These are phyloP conservation scores for Hypoxylon perforatum DNA, from an alignment of 495 filamentous ascomycete species.

Conservation along the genomic window DNA sequence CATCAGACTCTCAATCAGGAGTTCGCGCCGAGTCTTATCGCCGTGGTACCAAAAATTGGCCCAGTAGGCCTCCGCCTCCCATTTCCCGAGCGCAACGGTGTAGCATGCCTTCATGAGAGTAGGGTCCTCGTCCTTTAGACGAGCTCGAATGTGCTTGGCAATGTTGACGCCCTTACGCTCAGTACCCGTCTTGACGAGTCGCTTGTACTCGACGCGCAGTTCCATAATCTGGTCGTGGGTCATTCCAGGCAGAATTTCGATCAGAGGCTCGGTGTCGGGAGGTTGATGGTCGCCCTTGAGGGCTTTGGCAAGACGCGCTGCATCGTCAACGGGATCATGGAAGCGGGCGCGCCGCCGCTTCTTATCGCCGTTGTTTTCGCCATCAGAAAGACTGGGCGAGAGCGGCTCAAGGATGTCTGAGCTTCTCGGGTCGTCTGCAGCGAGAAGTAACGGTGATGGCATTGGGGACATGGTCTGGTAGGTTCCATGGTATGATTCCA, in stretches of 20 bases:
- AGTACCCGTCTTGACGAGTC: conserved; percentile 75
- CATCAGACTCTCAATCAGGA: conserved; percentile 93
- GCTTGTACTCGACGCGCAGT: conserved; percentile 89
- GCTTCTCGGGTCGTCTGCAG: conserved; percentile 46
- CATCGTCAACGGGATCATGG: conserved; percentile 85
- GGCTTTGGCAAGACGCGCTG: conserved; percentile 76
- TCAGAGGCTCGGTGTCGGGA: conserved; percentile 74
- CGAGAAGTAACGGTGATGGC: conserved; percentile 76
- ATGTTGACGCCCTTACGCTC: conserved; percentile 90
- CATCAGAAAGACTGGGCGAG: conserved; percentile 57
- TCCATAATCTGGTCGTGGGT: conserved; percentile 86
- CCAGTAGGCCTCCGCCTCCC: conserved; percentile 97
- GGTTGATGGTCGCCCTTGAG: conserved; percentile 74
- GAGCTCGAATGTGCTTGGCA: conserved; percentile 92
- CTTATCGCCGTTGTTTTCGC: conserved; percentile 47
- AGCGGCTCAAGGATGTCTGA: conserved; percentile 51
- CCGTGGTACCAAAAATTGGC: conserved; percentile 98
- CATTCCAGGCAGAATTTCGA: conserved; percentile 84
- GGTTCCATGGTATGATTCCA: conserved; percentile 93
- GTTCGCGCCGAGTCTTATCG: conserved; percentile 81
- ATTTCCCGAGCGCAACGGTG: conserved; percentile 87
- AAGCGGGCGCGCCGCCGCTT: conserved; percentile 68
- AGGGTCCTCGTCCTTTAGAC: conserved; percentile 71
- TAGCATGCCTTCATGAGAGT: conserved; percentile 89
- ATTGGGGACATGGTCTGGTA: conserved; percentile 96